Base-by-base conservation (phyloP, 306 rosid genomes). In the Luffa acutangula region DNA sequence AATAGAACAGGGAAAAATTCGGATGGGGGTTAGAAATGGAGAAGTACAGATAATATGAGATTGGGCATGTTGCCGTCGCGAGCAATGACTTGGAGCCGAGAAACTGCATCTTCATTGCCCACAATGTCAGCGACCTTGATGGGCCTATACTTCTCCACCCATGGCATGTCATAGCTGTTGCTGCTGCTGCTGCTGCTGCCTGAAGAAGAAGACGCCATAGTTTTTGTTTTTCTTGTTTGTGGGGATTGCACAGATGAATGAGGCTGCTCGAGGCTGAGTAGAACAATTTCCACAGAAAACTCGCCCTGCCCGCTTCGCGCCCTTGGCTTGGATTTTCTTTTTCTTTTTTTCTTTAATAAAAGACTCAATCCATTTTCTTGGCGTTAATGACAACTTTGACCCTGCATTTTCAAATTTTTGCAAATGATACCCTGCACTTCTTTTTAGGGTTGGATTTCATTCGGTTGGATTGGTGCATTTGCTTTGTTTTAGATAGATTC, bases 71-170 rank as follows among this genome's bases (percentile, higher is more conserved):
- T 95, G 86, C 98, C 97, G 52, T 95, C 97, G 36, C 92, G 97
- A 80, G 97, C 97, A 78, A 95, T 92, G 85, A 95, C 90, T 88
- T 92, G 97, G 43, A 95, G 93, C 41, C 98, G 64, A 3, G 96
- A 92, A 20, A 95, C 97, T 78, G 98, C 96, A 72, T 92, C 98
- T 25, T 86, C 88, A 76, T 95, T 92, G 80, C 97, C 98, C 15
- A 95, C 97, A 52, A 95, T 92, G 88, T 95, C 97, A 5, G 66
- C 78, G 79, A 92, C 92, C 84, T 86, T 95, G 88, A 0, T 75
- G 80, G 98, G 98, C 73, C 97, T 90, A 85, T 87, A 95, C 90
- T 95, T 95, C 91, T 95, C 98, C 7, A 95, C 93, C 98, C 98
- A 95, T 17, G 98, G 97, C 2, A 90, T 82, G 75, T 95, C 97